These are phyloP conservation scores for Physcia stellaris DNA, from an alignment of 495 filamentous ascomycete genomes.

Conservation along the genomic window DNA sequence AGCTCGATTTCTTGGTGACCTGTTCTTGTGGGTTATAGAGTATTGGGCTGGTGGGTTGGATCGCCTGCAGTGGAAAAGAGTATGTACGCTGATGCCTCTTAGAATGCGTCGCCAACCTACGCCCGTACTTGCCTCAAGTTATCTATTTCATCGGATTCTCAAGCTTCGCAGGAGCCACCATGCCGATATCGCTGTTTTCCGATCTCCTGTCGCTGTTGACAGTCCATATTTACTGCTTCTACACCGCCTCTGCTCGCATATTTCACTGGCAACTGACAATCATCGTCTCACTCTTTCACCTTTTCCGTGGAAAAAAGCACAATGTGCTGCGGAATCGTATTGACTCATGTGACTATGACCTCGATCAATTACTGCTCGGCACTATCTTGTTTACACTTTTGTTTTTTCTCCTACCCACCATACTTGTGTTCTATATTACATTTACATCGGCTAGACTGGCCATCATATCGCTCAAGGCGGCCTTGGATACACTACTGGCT, in stretches of 20 bases:
- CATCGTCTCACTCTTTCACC: slow-evolving; percentile 89
- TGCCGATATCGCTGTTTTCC: slow-evolving; percentile 94
- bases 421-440: slow-evolving; percentile 91
- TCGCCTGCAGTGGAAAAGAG: too few relatives aligned
- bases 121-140: slow-evolving; percentile 67
- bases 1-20: slow-evolving; percentile 79
- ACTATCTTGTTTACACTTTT: slow-evolving; percentile 94
- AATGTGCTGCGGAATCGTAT: slow-evolving; percentile 96
- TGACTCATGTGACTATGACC: slow-evolving; percentile 96
- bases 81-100: too few relatives aligned
- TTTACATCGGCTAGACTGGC: slow-evolving; percentile 90
- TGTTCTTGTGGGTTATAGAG: slow-evolving; percentile 97
- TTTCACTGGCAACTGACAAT: slow-evolving; percentile 98
- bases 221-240: slow-evolving; percentile 94
- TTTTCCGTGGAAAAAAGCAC: slow-evolving; percentile 94
- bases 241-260: slow-evolving; percentile 88
- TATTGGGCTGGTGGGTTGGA: slow-evolving; percentile 70
- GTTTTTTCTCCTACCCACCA: slow-evolving; percentile 89
- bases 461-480: slow-evolving; percentile 83
- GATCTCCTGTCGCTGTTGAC: slow-evolving; percentile 87
- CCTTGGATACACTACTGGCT: slow-evolving; percentile 78
- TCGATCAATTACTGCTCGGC: slow-evolving; percentile 91
- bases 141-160: slow-evolving; percentile 92
- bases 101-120: slow-evolving; percentile 62
- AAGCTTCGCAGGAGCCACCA: slow-evolving; percentile 86